Base-by-base conservation (phyloP, 495 filamentous ascomycete species). In the Tuber brumale region DNA sequence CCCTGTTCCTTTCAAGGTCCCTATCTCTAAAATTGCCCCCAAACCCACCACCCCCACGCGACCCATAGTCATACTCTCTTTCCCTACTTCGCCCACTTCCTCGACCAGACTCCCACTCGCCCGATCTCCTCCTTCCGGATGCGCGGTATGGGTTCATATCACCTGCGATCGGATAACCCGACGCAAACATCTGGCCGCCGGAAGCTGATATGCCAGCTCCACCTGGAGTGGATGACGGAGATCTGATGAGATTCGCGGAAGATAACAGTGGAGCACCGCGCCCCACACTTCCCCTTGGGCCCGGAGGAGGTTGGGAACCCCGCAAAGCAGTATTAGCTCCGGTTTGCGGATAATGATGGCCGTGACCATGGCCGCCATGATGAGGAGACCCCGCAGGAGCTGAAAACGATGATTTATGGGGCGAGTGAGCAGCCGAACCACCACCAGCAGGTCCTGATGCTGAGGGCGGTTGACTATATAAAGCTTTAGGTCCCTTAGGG, bases 401-500 rank as follows among this genome's bases (percentile, higher is more conserved):
- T 18, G 80, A 48, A 73, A 82, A 82, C 18, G 77, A 75, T 45
- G 80, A 45, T 66, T 82, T 82, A 57, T 82, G 81, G 37, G 80
- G 81, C 18, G 81, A 82, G 71, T 82, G 80, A 23, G 77, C 45
- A 23, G 77, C 57, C 31, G 74, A 73, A 41, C 69, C 39, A 35
- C 72, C 69, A 45, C 76, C 72, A 69, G 74, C 41, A 74, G 75
- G 43, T n/a, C 79, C 75, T 45, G 80, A 71, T 2, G 73, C 48
- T 72, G 79, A 74, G 46, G 69, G 74, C 39, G 71, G 70, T 42
- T 78, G 75, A 44, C 71, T 75, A 21, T 70, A 80, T 80, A 82
- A 70, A 23, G 81, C 81, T 31, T 82, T 82, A 35, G 81, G 81
- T 14, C 81, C 81, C 51, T 82, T 82, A n/a, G 81, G 81, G 70